A percentile compares a stretch with the other conserved stretches of the same genome.
Conservation (phyloP, 495 filamentous ascomycete genomes). For the Baudoinia panamericana region DNA sequence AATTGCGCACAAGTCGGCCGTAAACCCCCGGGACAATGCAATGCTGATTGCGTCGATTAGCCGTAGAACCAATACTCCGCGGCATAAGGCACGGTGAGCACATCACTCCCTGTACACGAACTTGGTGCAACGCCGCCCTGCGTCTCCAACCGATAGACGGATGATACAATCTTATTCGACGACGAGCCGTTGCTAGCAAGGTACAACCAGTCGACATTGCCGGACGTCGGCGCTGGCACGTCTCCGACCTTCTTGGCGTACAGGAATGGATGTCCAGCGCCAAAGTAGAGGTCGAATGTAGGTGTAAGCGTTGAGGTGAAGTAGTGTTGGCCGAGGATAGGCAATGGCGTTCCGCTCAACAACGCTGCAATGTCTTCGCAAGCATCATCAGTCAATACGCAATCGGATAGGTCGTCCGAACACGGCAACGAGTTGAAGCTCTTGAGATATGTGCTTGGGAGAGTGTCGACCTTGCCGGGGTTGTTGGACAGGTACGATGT, state of each 20-base stretch:
- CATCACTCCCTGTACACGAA: slow-evolving; percentile 7
- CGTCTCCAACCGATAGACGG: slow-evolving; percentile 21
- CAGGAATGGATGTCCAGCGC: not conserved
- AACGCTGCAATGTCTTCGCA: slow-evolving; percentile 2
- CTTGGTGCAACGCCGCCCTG: slow-evolving; percentile 13
- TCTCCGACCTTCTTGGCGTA: slow-evolving; percentile 6
- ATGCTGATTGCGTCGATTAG: too few species aligned
- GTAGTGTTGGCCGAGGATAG: slow-evolving; percentile 5
- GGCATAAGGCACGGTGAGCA: slow-evolving; percentile 15
- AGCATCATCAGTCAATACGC: not conserved
- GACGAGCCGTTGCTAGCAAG: slow-evolving; percentile 5
- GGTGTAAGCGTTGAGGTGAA: slow-evolving; percentile 5
- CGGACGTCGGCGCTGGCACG: not conserved
- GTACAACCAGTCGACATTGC: slow-evolving; percentile 8
- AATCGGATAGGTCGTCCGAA: not conserved
- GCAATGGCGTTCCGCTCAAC: not conserved
- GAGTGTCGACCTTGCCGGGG: not conserved
- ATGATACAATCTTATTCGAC: slow-evolving; percentile 2
- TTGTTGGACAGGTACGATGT: slow-evolving; percentile 1
- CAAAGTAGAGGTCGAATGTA: slow-evolving; percentile 3
- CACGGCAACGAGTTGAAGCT: not conserved
- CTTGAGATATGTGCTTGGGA: not conserved
- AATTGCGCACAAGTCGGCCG: too few species aligned
- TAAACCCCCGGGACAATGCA: too few species aligned
- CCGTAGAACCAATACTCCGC: slow-evolving; percentile 22